Conservation (phyloP, 177 flowering plant genomes). For the Vitis hybrid region DNA sequence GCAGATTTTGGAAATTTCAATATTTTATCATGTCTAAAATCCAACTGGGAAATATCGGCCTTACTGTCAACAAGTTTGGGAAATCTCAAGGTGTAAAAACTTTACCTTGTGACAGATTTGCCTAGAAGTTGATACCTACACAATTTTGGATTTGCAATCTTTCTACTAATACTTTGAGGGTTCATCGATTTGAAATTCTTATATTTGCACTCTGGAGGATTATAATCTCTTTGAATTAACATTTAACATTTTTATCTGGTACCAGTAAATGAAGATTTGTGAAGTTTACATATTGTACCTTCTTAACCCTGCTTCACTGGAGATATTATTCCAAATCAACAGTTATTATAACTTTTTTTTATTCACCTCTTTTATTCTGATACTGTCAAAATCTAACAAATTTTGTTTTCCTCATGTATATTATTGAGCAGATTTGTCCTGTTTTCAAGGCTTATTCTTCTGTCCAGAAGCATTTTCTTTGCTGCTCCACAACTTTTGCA, state of each 20-base stretch:
- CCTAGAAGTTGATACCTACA: background rate
- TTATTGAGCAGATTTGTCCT: conserved; percentile 58
- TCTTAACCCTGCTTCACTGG: background rate
- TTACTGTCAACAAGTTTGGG: no score
- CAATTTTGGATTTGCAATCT: background rate
- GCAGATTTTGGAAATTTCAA: no score
- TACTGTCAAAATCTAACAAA: conserved; percentile 6
- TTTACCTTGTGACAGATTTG: no score
- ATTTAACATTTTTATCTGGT: background rate
- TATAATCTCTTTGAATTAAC: background rate
- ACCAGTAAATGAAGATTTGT: background rate
- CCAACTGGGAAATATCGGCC: no score
- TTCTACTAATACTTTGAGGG: background rate
- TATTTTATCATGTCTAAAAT: no score
- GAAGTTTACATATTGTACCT: background rate
- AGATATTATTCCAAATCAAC: background rate
- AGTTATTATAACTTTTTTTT: background rate
- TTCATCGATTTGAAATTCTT: background rate
- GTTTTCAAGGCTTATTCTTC: conserved; percentile 70
- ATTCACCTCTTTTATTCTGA: no score
- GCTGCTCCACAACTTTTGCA: conserved; percentile 70
- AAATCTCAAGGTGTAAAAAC: no score
- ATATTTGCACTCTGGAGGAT: background rate
- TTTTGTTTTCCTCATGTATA: conserved; percentile 7
- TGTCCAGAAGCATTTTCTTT: conserved; percentile 65